Base-by-base conservation (phyloP, 208 protist species). In the Wallacemonas sp. region DNA sequence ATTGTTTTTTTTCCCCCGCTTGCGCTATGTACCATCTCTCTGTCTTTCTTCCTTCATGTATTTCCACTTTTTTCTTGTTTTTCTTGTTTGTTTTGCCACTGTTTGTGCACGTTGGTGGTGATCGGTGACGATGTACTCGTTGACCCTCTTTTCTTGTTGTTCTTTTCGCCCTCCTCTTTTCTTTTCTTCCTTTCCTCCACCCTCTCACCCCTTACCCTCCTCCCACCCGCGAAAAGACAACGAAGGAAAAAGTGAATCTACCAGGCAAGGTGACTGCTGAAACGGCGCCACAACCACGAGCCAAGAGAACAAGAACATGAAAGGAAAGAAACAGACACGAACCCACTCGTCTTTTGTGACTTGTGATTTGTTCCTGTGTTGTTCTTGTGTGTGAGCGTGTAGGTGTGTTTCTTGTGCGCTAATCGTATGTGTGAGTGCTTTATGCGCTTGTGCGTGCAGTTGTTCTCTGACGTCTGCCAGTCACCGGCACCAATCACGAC, bases 121-220 rank as follows among this genome's bases (percentile, higher is more conserved):
- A n/a, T n/a, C n/a, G n/a, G n/a, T n/a, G n/a, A n/a, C n/a, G n/a
- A 19, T 22, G 55, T 37, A 34, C 19, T 71, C 38, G 58, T 68
- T 52, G 12, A 36, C 12, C 32, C 15, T 54, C 30, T 58, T 26
- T 46, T 19, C 12, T 34, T 48, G 26, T 60, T 32, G 30, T 50
- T 19, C 37, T 32, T 69, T n/a, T 53, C 2, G 8, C 19, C 9
- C 4, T 36, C 21, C 38, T 34, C 10, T 3, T 21, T 41, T 42
- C 48, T 44, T 63, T 63, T 30, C 21, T 62, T 69, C 54, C 24
- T 60, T 58, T 41, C 42, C 13, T 55, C 30, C 30, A 17, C 57
- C 33, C n/a, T 68, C 27, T n/a, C 37, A 39, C 2, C 22, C n/a
- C 22, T 36, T 44, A 15, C 26, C 9, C 42, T 48, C 22, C 19